phyloP scores from a whole-genome alignment of 768 basidiomycete genomes.

The Scleroderma bovista region DNA sequence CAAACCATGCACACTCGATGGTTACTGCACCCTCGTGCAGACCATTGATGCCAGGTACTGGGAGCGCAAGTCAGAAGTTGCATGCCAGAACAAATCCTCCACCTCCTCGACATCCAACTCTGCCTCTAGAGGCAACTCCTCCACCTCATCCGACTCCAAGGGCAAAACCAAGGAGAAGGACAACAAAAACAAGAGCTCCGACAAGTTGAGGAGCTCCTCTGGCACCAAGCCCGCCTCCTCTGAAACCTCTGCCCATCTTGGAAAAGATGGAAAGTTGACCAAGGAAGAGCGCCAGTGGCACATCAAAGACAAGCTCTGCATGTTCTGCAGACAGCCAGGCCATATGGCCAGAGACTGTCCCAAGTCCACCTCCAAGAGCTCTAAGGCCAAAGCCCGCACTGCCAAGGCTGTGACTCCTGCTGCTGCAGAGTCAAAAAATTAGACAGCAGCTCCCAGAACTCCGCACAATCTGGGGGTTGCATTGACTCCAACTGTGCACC shows the following conservation, averaged over 20 bases:
- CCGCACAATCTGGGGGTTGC: background rate
- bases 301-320: background rate
- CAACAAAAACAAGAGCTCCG: too few relatives aligned
- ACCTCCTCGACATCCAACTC: background rate
- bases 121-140: too few relatives aligned
- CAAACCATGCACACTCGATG: background rate
- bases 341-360: background rate
- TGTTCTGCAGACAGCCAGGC: background rate
- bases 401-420: background rate
- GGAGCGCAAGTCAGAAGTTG: background rate
- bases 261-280: background rate
- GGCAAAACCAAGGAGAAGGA: too few relatives aligned
- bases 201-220: too few relatives aligned
- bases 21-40: background rate
- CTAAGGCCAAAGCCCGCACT: background rate
- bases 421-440: slow-evolving; percentile 6
- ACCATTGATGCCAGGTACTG: background rate
- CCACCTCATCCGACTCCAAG: too few relatives aligned
- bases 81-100: background rate
- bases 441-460: background rate
- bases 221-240: too few relatives aligned
- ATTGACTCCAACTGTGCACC: background rate
- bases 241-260: too few relatives aligned
- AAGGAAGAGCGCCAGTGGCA: background rate
- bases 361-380: background rate